phyloP scores from a whole-genome alignment of 441 rosid genomes.

The Brassica balearica region DNA sequence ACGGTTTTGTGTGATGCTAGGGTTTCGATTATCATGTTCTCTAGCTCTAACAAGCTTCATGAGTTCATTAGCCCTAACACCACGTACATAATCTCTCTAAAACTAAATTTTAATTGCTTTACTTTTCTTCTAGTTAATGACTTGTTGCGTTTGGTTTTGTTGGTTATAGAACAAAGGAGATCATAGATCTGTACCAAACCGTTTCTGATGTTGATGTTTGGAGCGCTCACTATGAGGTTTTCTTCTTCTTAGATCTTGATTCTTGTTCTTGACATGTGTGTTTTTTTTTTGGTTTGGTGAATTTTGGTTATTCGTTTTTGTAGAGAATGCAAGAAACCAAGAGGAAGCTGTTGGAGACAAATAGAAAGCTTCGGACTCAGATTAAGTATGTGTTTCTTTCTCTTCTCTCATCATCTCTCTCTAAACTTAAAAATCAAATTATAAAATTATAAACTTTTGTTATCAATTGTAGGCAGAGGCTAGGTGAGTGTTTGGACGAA shows the following conservation, averaged over 20 bases:
- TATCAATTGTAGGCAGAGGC: conserved; percentile 58
- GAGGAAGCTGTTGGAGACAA: conserved; percentile 70
- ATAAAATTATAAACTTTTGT: neutral
- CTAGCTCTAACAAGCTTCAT: conserved; percentile 68
- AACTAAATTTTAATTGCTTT: neutral
- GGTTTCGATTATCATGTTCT: conserved; percentile 81
- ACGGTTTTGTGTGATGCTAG: conserved; percentile 86
- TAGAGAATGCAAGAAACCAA: conserved; percentile 85
- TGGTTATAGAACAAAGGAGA: conserved; percentile 59
- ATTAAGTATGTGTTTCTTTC: conserved; percentile 54
- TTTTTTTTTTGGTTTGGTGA: neutral
- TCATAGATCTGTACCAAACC: conserved; percentile 68
- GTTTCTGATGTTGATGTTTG: conserved; percentile 64
- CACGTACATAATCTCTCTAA: conserved; percentile 49
- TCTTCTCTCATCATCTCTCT: neutral
- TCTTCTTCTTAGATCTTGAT: conserved; percentile 2
- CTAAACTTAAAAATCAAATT: neutral
- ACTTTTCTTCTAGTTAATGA: neutral
- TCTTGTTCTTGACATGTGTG: neutral
- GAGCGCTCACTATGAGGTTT: conserved; percentile 73
- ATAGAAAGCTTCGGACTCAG: conserved; percentile 62
- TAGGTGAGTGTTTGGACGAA: conserved; percentile 61
- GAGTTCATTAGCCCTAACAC: conserved; percentile 79
- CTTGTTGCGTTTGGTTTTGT: neutral
- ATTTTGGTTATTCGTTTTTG: conserved; percentile 7